Base-by-base conservation (phyloP, 2,329 filamentous ascomycete species). In the Diaporthe sp. region DNA sequence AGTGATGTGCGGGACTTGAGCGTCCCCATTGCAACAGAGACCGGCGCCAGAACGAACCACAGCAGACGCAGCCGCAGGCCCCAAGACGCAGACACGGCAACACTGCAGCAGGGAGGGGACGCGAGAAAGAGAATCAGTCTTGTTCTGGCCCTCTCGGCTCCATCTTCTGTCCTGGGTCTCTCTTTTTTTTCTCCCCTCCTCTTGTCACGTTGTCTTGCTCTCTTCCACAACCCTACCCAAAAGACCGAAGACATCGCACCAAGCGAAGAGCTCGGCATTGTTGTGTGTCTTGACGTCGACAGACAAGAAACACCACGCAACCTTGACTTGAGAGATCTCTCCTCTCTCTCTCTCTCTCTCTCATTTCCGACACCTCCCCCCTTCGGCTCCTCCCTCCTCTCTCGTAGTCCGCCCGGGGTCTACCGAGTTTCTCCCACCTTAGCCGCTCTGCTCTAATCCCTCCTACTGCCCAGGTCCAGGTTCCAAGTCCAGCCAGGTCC, bases 181-280 rank as follows among this genome's bases (percentile, higher is more conserved):
- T 69, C 73, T 72, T 71, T 74, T 69, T 73, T 74, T 66, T n/a
- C n/a, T n/a, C n/a, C n/a, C n/a, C 74, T 74, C 60, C 81, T 77
- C 78, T 77, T 77, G 78, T 82, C 79, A 76, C 72, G 61, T 57
- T 72, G 55, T 74, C 52, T 68, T 50, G 33, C 80, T 81, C 57
- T 57, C 9, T 55, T 47, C 77, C 74, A 86, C 82, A 81, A 86
- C 87, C 73, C 69, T 72, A 73, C 40, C 75, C 45, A 33, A 33
- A 55, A 40, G 40, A 52, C 68, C 69, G 69, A 74, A 68, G 50
- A 67, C 40, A 66, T 45, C 67, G 68, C 74, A 74, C 72, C 68
- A 72, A 50, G 61, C 67, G 67, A 60, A 74, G 55, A 66, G 57
- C 35, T 58, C 64, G 55, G 50, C 47, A 45, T 58, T 71, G 66